Evolutionary conservation across 257 asterid genomes (phyloP), one percentile per base, ranked within the genome.

Genomic region (Cruciata laevipes): DNA sequence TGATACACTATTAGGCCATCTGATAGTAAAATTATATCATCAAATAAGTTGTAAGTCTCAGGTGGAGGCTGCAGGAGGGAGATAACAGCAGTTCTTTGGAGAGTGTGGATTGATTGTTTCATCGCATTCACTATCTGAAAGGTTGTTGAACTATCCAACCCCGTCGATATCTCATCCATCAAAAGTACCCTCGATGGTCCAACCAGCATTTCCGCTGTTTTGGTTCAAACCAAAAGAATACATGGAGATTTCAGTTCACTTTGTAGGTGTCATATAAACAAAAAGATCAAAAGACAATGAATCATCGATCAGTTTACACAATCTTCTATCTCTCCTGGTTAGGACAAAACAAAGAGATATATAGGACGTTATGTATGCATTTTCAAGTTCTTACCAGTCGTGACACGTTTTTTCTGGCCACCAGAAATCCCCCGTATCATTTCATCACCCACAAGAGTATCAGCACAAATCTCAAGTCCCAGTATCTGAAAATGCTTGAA

Each of bases 91-190:
- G 98, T 92, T 76, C 96, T 96, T 75, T 87, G 89, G 10, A 85
- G 76, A 69, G 89, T 81, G 77, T 92, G 96, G 75, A 92, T 85
- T 44, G 86, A 83, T 61, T 89, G 96, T 72, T 80, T 79, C 44
- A 92, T 82, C 1, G 96, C 86, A 64, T 92, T 87, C 65, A 89
- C 95, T 10, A 92, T 89, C 73, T 85, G 91, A 62, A 79, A 89
- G 14, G 98, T 89, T 7, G 98, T 92, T 20, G 98, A 92, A 67
- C 95, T 87, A 47, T 92, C 98, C 79, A 92, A 77, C 51, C 98
- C 98, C 5, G 95, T 92, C 3, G 98, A 92, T 79, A 92, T 89
- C 85, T 92, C 98, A 66, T 92, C 98, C 98, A 92, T 92, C 44
- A 92, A 86, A 40, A 92, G 79, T 4, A 89, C 97, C 80, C 90